Conservation (phyloP, 164 flowering plant genomes). For the Vitis rupestris region DNA sequence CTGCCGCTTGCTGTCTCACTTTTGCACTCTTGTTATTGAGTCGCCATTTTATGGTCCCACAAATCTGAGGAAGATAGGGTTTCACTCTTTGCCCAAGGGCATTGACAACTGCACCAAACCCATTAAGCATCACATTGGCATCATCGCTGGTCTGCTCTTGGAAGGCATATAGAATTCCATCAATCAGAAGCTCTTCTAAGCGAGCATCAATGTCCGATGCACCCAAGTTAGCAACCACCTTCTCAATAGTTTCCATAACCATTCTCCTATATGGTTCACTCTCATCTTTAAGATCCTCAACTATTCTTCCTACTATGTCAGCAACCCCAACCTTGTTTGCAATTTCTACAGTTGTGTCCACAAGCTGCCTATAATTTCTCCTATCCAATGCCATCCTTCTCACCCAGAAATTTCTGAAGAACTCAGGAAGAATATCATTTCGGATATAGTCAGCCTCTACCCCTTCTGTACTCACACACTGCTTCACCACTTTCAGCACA, state of each 20-base stretch:
- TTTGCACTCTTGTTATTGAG: slow-evolving; percentile 98
- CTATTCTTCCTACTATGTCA: slow-evolving; percentile 92
- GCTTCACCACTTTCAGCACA: slow-evolving; percentile 94
- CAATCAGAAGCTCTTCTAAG: slow-evolving; percentile 91
- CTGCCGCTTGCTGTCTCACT: slow-evolving; percentile 98
- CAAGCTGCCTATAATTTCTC: slow-evolving; percentile 92
- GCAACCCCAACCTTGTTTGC: slow-evolving; percentile 98
- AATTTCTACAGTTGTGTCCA: slow-evolving; percentile 95
- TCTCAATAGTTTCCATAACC: slow-evolving; percentile 99
- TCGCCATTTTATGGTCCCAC: slow-evolving; percentile 99
- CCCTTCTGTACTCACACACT: slow-evolving; percentile 97
- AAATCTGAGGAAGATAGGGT: slow-evolving; percentile 96
- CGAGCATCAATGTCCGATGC: slow-evolving; percentile 95
- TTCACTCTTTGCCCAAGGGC: slow-evolving; percentile 94
- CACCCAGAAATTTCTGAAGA: slow-evolving; percentile 92
- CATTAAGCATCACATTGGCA: slow-evolving; percentile 98
- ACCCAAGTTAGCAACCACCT: slow-evolving; percentile 91
- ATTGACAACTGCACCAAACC: slow-evolving; percentile 98
- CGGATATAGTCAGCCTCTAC: slow-evolving; percentile 91
- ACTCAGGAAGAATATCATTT: slow-evolving; percentile 88
- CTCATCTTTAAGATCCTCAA: slow-evolving; percentile 98
- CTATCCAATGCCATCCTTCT: slow-evolving; percentile 97
- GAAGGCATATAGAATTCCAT: slow-evolving; percentile 96
- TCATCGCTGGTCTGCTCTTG: slow-evolving; percentile 99
- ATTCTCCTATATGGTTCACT: slow-evolving; percentile 97